phyloP scores from a whole-genome alignment of 1,139 yeast genomes.

The Yamadazyma siamensis region DNA sequence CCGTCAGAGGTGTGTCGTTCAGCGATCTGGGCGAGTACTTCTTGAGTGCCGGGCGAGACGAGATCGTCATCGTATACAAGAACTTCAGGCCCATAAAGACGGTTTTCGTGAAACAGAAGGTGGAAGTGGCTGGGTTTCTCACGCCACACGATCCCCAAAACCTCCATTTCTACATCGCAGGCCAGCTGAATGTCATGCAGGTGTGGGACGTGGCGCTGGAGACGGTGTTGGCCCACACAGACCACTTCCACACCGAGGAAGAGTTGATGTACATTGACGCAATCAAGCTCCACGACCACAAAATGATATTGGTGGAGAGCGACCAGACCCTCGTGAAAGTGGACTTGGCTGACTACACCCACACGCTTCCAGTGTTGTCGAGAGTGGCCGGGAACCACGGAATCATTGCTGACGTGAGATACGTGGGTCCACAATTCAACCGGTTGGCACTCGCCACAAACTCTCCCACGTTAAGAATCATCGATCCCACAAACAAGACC shows the following conservation, averaged over 20 bases:
- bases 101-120: constrained; percentile 68
- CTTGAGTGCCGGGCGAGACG: constrained; percentile 88
- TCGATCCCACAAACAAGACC: constrained; percentile 52
- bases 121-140: constrained; percentile 79
- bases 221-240: constrained; percentile 42
- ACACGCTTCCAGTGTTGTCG: constrained; percentile 40
- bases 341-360: constrained; percentile 24
- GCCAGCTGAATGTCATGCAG: constrained; percentile 65
- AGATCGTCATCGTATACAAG: constrained; percentile 63
- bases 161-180: constrained; percentile 68
- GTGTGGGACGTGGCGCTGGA: constrained; percentile 52
- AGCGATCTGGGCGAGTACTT: constrained; percentile 49
- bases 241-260: constrained; percentile 52
- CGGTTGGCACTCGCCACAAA: constrained; percentile 85
- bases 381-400: constrained; percentile 93
- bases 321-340: constrained; percentile 78
- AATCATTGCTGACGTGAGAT: constrained; percentile 83
- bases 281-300: constrained; percentile 24
- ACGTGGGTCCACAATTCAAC: constrained; percentile 61
- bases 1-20: constrained; percentile 84
- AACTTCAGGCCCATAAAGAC: constrained; percentile 60
- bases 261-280: constrained; percentile 67
- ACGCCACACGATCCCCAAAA: constrained; percentile 18
- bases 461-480: constrained; percentile 82
- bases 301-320: constrained; percentile 52